phyloP scores from a whole-genome alignment of 352 stramenopile genomes.

The Aphanomyces invadans region DNA sequence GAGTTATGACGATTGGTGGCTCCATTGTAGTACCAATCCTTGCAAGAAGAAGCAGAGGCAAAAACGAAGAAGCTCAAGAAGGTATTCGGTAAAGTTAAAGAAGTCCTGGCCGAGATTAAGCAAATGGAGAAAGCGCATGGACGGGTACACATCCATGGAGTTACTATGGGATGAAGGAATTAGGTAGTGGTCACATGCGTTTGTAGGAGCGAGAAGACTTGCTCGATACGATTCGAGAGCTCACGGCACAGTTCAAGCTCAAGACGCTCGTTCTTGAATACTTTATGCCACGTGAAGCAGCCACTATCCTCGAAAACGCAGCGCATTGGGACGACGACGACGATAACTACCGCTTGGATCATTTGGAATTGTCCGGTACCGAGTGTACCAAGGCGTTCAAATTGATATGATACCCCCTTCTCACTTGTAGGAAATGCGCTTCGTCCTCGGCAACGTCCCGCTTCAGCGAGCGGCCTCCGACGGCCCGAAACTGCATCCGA shows the following conservation, averaged over 20 bases:
- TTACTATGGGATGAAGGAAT: neutral
- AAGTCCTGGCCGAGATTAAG: conserved; percentile 86
- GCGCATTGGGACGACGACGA: conserved; percentile 69
- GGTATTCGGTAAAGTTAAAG: conserved; percentile 87
- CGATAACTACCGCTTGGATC: conserved; percentile 59
- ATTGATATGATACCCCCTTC: conserved; percentile 7
- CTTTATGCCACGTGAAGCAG: conserved; percentile 76
- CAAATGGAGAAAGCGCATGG: conserved; percentile 91
- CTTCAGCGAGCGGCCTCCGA: conserved; percentile 58
- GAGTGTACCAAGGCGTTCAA: neutral
- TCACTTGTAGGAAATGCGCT: conserved; percentile 33
- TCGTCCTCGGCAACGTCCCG: conserved; percentile 48
- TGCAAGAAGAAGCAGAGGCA: conserved; percentile 90
- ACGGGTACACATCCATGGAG: conserved; percentile 19
- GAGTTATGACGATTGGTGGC: too few relatives aligned
- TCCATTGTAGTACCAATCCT: conserved; percentile 71
- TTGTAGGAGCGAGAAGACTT: conserved; percentile 89
- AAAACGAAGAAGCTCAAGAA: conserved; percentile 97
- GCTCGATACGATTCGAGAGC: conserved; percentile 91
- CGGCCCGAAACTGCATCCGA: conserved; percentile 63
- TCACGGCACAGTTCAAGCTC: conserved; percentile 94
- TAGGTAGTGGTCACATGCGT: too few relatives aligned
- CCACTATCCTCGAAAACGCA: conserved; percentile 46
- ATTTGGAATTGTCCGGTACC: conserved; percentile 70
- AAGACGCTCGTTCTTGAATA: conserved; percentile 90